A percentile compares a stretch with the other conserved stretches of the same genome.
Conservation (phyloP, 129 eudicot species). For the Flaveria trinervia region DNA sequence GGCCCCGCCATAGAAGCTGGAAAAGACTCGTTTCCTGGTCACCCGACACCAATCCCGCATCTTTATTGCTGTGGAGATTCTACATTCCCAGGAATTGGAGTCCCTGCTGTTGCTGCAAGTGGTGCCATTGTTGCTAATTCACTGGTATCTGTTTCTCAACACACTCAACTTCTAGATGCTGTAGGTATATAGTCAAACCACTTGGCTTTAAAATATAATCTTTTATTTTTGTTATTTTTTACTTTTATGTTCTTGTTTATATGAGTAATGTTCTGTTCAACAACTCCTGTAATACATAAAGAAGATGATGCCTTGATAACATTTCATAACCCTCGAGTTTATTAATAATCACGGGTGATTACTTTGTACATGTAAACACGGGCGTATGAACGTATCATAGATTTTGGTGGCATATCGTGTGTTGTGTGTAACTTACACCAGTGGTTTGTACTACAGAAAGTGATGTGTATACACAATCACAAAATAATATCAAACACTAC, state of each 20-base stretch:
- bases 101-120: slow-evolving; percentile 98
- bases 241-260: not conserved
- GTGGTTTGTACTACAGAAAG: too few relatives aligned
- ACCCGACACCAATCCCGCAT: slow-evolving; percentile 80
- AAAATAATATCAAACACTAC: too few relatives aligned
- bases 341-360: not conserved
- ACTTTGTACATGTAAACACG: not conserved
- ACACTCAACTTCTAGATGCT: slow-evolving; percentile 87
- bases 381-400: not conserved
- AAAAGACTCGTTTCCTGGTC: slow-evolving; percentile 79
- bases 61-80: slow-evolving; percentile 97
- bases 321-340: not conserved
- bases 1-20: slow-evolving; percentile 97
- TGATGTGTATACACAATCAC: too few relatives aligned
- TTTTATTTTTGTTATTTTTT: not conserved
- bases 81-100: slow-evolving; percentile 94
- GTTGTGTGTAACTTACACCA: too few relatives aligned
- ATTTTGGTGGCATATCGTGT: not conserved
- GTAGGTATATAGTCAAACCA: slow-evolving; percentile 59
- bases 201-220: not conserved
- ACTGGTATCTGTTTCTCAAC: slow-evolving; percentile 86
- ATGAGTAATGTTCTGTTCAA: slow-evolving; percentile 1
- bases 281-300: slow-evolving; percentile 7
- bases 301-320: not conserved
- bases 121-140: slow-evolving; percentile 99